Base-by-base conservation (phyloP, 768 basidiomycete genomes). In the Termitomyces eurrhizus region DNA sequence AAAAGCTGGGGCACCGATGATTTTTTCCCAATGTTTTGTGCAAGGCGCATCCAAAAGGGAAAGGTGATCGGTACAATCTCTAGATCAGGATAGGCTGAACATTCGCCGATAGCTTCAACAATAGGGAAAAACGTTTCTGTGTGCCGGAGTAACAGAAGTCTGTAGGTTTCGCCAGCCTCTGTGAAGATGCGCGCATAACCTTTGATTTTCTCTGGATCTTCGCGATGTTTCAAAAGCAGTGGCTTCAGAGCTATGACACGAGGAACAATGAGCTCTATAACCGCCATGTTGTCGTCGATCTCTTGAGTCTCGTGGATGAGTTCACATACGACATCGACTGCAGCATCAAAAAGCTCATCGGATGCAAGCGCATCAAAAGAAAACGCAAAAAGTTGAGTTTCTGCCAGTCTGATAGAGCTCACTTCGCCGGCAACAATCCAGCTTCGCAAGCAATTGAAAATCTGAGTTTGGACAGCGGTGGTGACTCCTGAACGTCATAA, bases 261-360 rank as follows among this genome's bases (percentile, higher is more conserved):
- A 1, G 94, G 94, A 0, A 98, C 87, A 59, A 99, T 88, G 61
- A 88, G 78, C 68, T 97, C 83, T 66, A 98, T 95, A 64, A 91
- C 85, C 24, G 83, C 74, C 86, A 95, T 92, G 69, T 93, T 95
- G 35, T 98, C 96, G 62, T 96, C 90, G 35, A 97, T 83, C 73
- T 99, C 97, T 74, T 98, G 95, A 0, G 97, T 98, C 73, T 99
- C 97, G 73, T 98, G 97, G 57, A 98, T 93, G 67, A 98, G 76
- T 70, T 97, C 94, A 72, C 93, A 95, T 60, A 98, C 81, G 39
- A 92, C 88, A 61, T 97, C 91, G 42, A 95, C 93, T 1, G 94
- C 95, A 7, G 88, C 73, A 67, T 99, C 97, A 70, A 98, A 98
- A n/a, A 98, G 81, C 48, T 86, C 83, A 18, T 95, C 92, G 3